Evolutionary conservation across 1,139 yeast species (phyloP).

Genomic region (Torulaspora pretoriensis): DNA sequence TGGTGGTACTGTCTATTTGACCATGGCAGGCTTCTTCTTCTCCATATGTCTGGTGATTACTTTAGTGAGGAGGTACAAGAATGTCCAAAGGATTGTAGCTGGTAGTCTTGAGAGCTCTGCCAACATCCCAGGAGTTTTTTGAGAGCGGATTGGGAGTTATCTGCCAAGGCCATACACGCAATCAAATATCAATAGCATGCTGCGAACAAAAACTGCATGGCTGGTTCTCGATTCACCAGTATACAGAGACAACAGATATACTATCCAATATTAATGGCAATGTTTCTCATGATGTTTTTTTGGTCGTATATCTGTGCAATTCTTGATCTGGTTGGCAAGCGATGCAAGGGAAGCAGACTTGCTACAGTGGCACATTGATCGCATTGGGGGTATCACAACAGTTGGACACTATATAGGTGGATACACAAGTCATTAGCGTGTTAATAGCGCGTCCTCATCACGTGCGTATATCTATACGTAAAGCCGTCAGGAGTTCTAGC

Average conservation of each 20-base stretch:
- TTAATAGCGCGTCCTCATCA: neutral
- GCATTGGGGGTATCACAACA: neutral
- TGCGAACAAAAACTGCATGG: too few relatives aligned
- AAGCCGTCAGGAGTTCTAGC: neutral
- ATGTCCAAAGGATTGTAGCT: constrained; percentile 21
- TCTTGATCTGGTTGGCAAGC: neutral
- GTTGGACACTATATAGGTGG: neutral
- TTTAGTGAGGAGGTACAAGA: constrained; percentile 28
- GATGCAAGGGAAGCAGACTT: neutral
- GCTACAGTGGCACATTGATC: neutral
- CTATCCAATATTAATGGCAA: too few relatives aligned
- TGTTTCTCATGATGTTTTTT: too few relatives aligned
- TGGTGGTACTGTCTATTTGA: constrained; percentile 29
- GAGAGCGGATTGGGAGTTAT: neutral
- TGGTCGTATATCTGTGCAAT: too few relatives aligned
- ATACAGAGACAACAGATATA: too few relatives aligned
- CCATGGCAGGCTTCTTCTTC: constrained; percentile 32
- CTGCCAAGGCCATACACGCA: neutral
- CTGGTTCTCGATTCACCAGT: too few relatives aligned
- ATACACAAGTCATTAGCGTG: neutral
- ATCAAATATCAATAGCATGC: neutral
- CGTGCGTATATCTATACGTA: neutral
- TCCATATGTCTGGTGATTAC: constrained; percentile 30
- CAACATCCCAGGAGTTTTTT: constrained; percentile 14
- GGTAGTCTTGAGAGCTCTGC: constrained; percentile 15